phyloP scores from a whole-genome alignment of 441 rosid genomes.

The Jatropha multifida region DNA sequence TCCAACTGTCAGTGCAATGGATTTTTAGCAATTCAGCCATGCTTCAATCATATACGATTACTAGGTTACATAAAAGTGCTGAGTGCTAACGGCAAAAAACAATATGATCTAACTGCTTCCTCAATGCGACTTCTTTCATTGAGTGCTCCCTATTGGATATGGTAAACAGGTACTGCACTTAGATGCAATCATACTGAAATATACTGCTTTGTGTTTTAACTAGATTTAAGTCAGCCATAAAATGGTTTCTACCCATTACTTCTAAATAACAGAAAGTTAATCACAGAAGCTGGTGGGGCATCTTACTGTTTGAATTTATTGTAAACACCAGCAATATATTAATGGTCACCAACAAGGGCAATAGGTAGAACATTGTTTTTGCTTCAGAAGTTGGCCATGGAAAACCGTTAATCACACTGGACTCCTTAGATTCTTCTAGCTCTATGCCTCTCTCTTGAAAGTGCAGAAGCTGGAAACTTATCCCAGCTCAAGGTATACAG shows the following conservation, averaged over 20 bases:
- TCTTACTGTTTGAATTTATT: background rate
- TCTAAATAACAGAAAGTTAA: background rate
- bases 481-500: background rate
- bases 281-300: background rate
- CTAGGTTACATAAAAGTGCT: background rate
- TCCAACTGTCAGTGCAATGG: background rate
- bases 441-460: background rate
- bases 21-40: background rate
- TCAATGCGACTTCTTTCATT: too few species aligned
- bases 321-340: background rate
- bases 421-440: background rate
- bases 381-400: slow-evolving; percentile 8
- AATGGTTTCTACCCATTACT: background rate
- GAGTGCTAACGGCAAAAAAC: too few species aligned
- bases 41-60: background rate
- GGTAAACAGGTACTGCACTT: too few species aligned
- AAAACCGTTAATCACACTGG: background rate
- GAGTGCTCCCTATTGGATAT: too few species aligned
- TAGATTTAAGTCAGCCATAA: background rate
- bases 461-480: background rate
- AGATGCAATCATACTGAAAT: too few species aligned
- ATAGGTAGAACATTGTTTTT: background rate
- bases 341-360: background rate
- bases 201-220: too few species aligned
- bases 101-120: too few species aligned